Evolutionary conservation across 306 rosid species (phyloP).

Genomic region (Acacia melanoxylon): DNA sequence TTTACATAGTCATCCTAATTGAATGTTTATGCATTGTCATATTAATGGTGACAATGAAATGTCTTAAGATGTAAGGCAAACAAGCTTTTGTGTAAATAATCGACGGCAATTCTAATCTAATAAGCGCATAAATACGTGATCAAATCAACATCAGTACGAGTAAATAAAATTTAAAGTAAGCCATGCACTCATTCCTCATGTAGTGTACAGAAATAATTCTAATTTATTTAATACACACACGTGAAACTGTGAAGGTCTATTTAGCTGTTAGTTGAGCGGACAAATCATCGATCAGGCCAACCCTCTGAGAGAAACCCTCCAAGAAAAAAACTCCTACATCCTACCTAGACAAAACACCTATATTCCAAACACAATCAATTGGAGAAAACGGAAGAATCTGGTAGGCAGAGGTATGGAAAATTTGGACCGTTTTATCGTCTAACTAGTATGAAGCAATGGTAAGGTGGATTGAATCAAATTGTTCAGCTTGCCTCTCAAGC

Average conservation of each 20-base stretch:
- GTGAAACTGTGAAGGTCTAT: conserved; percentile 19
- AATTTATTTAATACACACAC: conserved; percentile 11
- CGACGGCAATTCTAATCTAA: neutral
- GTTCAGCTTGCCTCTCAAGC: conserved; percentile 57
- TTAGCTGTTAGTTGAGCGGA: conserved; percentile 19
- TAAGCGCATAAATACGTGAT: neutral
- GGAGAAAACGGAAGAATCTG: conserved; percentile 1
- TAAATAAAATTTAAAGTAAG: neutral
- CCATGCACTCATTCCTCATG: neutral
- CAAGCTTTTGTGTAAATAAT: neutral
- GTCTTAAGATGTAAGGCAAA: neutral
- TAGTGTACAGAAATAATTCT: neutral
- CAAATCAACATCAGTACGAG: neutral
- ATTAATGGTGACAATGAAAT: neutral
- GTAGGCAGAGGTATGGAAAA: neutral
- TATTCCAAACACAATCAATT: conserved; percentile 2
- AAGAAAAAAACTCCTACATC: conserved; percentile 7
- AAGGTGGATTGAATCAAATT: conserved; percentile 54
- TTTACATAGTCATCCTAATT: neutral
- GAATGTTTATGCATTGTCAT: neutral
- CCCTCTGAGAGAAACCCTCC: conserved; percentile 16
- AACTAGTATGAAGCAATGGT: conserved; percentile 38
- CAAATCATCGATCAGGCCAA: conserved; percentile 5
- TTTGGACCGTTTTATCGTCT: conserved; percentile 20
- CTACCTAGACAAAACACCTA: conserved; percentile 29